Conservation (phyloP, 805 yeast species). For the Saccharomyces jurei region DNA sequence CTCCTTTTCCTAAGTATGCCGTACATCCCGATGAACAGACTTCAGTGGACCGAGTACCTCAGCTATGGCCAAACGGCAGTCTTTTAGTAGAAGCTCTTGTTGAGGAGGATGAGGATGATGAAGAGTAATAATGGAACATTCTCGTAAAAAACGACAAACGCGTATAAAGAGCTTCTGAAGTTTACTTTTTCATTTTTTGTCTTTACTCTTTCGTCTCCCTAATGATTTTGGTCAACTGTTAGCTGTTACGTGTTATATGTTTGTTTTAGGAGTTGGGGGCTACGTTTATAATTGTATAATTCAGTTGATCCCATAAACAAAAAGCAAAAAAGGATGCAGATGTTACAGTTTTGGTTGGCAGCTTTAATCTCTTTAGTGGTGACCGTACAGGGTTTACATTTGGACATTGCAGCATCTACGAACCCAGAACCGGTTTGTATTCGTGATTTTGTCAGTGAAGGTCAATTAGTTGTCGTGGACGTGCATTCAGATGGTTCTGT, state of each 20-base stretch:
- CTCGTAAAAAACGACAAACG: neutral
- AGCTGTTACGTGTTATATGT: neutral
- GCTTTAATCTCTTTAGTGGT: conserved; percentile 13
- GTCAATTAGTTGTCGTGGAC: conserved; percentile 81
- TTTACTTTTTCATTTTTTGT: neutral
- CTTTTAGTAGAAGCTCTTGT: conserved; percentile 42
- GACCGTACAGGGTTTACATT: conserved; percentile 35
- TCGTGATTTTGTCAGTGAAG: conserved; percentile 81
- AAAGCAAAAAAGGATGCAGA: neutral
- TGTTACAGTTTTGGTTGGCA: neutral
- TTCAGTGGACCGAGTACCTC: conserved; percentile 34
- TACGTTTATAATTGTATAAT: neutral
- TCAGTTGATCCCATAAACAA: neutral
- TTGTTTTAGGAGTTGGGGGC: neutral
- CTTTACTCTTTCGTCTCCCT: neutral
- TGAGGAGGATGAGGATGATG: conserved; percentile 24
- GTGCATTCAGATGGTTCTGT: conserved; percentile 62
- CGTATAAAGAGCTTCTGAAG: neutral
- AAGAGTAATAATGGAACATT: too few relatives aligned
- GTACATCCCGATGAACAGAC: conserved; percentile 31
- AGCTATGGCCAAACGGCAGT: conserved; percentile 68
- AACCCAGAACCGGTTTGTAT: conserved; percentile 64
- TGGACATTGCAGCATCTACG: conserved; percentile 44
- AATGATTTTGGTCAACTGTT: neutral
- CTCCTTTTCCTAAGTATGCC: conserved; percentile 55